Percentiles rank a stretch among this genome's conserved stretches.
phyloP scores from a whole-genome alignment of 108 stramenopile species.

The Nannochloropsis oceanica region DNA sequence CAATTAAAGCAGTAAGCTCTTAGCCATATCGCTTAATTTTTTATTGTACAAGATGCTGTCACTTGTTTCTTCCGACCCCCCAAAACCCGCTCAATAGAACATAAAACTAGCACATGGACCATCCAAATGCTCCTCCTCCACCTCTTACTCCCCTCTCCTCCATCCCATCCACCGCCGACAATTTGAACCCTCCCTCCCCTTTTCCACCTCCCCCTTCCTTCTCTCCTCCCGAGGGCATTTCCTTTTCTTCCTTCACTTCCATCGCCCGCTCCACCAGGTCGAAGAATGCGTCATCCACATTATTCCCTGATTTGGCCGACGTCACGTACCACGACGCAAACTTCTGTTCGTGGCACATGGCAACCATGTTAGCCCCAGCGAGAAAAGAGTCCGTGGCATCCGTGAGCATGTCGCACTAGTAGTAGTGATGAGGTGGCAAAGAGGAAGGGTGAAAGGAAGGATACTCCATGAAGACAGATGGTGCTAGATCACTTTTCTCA shows the following conservation, averaged over 20 bases:
- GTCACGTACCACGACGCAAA: constrained; percentile 25
- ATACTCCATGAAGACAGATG: no score
- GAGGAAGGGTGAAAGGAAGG: not conserved
- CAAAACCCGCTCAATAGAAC: no score
- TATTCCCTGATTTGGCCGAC: constrained; percentile 6
- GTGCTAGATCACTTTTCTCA: no score
- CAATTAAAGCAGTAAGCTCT: no score
- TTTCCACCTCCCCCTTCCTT: not conserved
- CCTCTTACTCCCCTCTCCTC: no score
- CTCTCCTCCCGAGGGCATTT: not conserved
- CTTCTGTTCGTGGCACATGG: constrained; percentile 22
- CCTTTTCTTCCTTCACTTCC: not conserved
- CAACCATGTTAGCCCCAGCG: constrained; percentile 23
- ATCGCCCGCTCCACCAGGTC: not conserved
- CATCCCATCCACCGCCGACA: not conserved
- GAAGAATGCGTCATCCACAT: not conserved
- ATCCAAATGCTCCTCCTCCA: no score
- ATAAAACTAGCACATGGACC: no score
- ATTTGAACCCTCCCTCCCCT: not conserved
- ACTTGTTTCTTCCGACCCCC: no score
- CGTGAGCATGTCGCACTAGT: constrained; percentile 10
- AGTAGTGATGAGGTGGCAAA: not conserved
- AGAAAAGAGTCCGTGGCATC: constrained; percentile 21
- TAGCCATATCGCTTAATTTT: no score
- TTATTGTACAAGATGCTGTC: no score